Percentiles rank a stretch among this genome's conserved stretches.
phyloP scores from a whole-genome alignment of 2,329 filamentous ascomycete species.

The Trichoderma brevicompactum region DNA sequence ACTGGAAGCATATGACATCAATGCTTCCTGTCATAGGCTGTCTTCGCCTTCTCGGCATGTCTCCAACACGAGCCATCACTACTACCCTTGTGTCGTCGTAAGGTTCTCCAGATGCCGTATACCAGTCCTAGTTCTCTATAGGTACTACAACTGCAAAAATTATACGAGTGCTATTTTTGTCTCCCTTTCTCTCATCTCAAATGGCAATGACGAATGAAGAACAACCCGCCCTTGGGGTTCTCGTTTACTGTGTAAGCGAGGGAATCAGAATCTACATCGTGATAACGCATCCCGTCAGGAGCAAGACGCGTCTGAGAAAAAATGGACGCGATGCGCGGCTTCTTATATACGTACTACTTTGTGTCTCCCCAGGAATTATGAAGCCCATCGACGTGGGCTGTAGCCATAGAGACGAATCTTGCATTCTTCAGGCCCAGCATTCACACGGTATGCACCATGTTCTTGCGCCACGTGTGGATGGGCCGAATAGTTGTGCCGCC shows the following conservation, averaged over 20 bases:
- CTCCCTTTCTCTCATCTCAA: too few species aligned
- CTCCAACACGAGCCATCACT: neutral
- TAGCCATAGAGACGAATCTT: constrained; percentile 20
- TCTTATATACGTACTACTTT: neutral
- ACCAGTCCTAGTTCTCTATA: neutral
- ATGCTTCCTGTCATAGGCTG: neutral
- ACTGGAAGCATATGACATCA: neutral
- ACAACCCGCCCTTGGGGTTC: neutral
- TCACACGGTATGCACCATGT: constrained; percentile 9
- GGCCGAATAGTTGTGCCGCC: constrained; percentile 13
- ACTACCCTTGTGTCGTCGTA: neutral
- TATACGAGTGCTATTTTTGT: neutral
- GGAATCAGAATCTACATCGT: neutral
- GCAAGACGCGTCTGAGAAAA: neutral
- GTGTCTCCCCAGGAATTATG: neutral
- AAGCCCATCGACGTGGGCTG: neutral
- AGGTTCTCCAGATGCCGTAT: neutral
- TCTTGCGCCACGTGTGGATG: constrained; percentile 26
- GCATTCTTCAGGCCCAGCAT: constrained; percentile 1
- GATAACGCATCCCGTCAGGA: neutral
- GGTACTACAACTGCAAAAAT: neutral
- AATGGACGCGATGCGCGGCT: neutral
- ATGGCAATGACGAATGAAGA: too few species aligned
- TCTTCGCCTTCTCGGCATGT: neutral
- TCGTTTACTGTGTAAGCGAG: neutral